Base-by-base conservation (phyloP, 371 early-diverging fungal genomes). In the Smittium culicis region DNA sequence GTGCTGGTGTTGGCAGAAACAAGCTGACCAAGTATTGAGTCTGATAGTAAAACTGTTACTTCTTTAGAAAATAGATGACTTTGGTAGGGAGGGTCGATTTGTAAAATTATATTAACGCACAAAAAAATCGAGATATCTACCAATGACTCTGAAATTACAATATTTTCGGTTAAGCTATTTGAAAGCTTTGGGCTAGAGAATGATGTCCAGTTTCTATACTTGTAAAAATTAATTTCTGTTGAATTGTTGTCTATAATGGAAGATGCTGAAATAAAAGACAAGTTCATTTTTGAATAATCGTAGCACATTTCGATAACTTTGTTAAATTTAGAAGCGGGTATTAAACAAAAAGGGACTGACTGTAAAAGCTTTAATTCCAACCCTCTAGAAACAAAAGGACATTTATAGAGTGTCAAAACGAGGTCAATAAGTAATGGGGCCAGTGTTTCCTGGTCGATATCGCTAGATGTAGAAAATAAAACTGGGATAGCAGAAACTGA, bases 301-400 rank as follows among this genome's bases (percentile, higher is more conserved):
- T 34, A 31, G 11, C n/a, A 63, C 20, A 63, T 31, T 5, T 63
- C 34, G n/a, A 63, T 17, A 11, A 63, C n/a, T 33, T 63, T 1
- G 28, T 63, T 27, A 24, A n/a, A 17, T 5, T 63, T 27, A 33
- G n/a, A 24, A n/a, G 35, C 5, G 2, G 34, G 35, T 30, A n/a
- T 30, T 24, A 34, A 24, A 35, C n/a, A 20, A 2, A 63, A 5
- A 30, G 63, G 63, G 8, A 63, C n/a, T 3, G 31, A 34, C 33
- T 63, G n/a, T 2, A 63, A n/a, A n/a, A 63, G 14, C n/a, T 34
- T 24, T 33, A 63, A n/a, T 35, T 63, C 63, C 30, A 25, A 33
- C 14, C 63, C 63, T n/a, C 31, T n/a, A n/a, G 63, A 5, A 31
- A 32, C 33, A 32, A 63, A 63, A 31, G 63, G 63, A n/a, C 31